Evolutionary conservation across 2,329 filamentous ascomycete genomes (phyloP).

Genomic region (Helminthosporium solani): DNA sequence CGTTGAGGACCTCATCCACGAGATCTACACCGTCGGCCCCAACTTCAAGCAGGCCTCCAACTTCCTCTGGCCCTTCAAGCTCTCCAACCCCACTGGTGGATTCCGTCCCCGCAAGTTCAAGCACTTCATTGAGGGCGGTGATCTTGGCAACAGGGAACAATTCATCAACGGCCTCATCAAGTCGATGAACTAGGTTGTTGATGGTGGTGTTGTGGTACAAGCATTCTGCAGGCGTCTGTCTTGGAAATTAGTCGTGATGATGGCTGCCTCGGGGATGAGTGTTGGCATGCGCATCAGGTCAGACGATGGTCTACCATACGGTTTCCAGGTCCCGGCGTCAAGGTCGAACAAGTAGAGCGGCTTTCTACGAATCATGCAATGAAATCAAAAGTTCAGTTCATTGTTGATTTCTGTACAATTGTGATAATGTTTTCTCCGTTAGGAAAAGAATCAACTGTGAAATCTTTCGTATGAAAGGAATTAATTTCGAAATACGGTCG

Average conservation of each 20-base stretch:
- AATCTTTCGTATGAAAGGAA: no score
- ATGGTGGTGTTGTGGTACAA: slow-evolving; percentile 29
- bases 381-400: slow-evolving; percentile 1
- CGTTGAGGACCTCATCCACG: slow-evolving; percentile 98
- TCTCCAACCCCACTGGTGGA: slow-evolving; percentile 95
- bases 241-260: slow-evolving; percentile 1
- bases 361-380: background rate
- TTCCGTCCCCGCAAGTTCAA: slow-evolving; percentile 98
- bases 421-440: background rate
- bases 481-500: no score
- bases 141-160: slow-evolving; percentile 97
- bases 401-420: background rate
- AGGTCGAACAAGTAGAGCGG: background rate
- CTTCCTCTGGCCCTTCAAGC: slow-evolving; percentile 99
- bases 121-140: slow-evolving; percentile 99
- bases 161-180: slow-evolving; percentile 95
- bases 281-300: background rate
- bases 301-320: background rate
- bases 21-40: slow-evolving; percentile 95
- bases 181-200: slow-evolving; percentile 85
- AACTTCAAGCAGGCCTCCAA: slow-evolving; percentile 99
- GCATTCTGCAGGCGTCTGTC: slow-evolving; percentile 10
- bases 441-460: no score
- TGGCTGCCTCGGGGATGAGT: background rate
- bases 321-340: background rate